Base-by-base conservation (phyloP, 176 grass and related monocot genomes). In the Bothriochloa decipiens region DNA sequence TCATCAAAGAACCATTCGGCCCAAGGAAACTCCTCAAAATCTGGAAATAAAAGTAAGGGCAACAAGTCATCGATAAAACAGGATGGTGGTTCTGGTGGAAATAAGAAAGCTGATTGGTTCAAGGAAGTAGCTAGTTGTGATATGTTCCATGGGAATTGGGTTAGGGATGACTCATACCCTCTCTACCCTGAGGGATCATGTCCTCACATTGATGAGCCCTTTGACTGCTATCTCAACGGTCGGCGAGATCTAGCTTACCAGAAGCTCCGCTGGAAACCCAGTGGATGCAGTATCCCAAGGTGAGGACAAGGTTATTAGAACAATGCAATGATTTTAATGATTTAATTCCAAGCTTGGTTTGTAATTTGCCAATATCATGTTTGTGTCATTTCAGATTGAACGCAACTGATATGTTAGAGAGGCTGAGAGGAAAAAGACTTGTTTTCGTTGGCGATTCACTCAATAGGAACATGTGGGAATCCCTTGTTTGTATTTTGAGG, bases 401-500 rank as follows among this genome's bases (percentile, higher is more conserved):
- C 68, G 77, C 91, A 0, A 92, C 82, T 3, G 86, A 93, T 70
- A 98, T 98, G 96, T 88, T 98, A 74, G 96, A 93, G 81, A 93
- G 82, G 69, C 67, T 98, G 73, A 90, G 93, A 70, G 92, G 91
- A 4, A 98, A 98, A 81, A 37, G 92, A 55, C 70, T 98, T 27
- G 96, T 90, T 67, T 98, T 90, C 69, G 74, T 98, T 47, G 93
- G 96, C 2, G 96, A 98, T 76, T 98, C 96, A 28, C 88, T 98
- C 49, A 98, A 98, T 40, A 83, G 96, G 65, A 98, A 98, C 80
- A 98, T 98, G 96, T 98, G 96, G 96, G 93, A 98, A 83, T 95
- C 96, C 32, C 89, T 98, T 14, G 92, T 98, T 62, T 98, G 96
- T 63, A 85, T 82, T 63, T 83, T 98, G 65, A 89, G 91, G 58